Conservation (phyloP, 2,329 filamentous ascomycete species). For the Thelonectria blattea region DNA sequence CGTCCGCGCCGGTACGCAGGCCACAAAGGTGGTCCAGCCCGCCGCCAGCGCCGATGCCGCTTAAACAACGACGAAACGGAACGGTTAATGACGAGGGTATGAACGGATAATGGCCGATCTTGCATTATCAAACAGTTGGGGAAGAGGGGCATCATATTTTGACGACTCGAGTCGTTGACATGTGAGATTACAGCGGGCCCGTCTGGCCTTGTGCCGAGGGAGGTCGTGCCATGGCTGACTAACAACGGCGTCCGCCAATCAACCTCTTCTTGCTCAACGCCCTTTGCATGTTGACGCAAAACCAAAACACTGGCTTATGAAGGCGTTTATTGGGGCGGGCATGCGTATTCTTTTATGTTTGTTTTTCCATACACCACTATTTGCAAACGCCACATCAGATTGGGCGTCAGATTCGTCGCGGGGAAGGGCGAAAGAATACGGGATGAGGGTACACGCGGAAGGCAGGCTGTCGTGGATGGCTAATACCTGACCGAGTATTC, state of each 20-base stretch:
- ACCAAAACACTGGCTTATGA: constrained; percentile 37
- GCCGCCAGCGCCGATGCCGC: constrained; percentile 85
- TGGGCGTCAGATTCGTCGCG: constrained; percentile 11
- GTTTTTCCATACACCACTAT: constrained; percentile 21
- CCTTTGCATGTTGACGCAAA: constrained; percentile 26
- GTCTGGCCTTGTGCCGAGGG: neutral
- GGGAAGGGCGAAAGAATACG: constrained; percentile 19
- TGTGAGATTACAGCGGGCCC: neutral
- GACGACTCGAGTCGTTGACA: constrained; percentile 19
- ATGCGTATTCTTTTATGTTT: constrained; percentile 26
- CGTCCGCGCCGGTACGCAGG: constrained; percentile 83
- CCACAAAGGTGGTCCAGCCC: constrained; percentile 82
- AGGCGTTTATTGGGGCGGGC: constrained; percentile 33
- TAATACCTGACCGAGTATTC: constrained; percentile 10
- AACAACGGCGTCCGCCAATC: constrained; percentile 11
- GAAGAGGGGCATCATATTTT: constrained; percentile 15
- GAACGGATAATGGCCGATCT: constrained; percentile 29
- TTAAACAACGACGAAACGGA: constrained; percentile 45
- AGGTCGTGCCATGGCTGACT: constrained; percentile 18
- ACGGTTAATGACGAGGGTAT: constrained; percentile 26
- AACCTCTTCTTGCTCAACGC: constrained; percentile 11
- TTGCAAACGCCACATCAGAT: constrained; percentile 26
- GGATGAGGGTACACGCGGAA: constrained; percentile 4
- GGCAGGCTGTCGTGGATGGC: neutral
- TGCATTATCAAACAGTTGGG: constrained; percentile 19